Evolutionary conservation across 805 yeast species (phyloP).

Genomic region (Debaryomyces castellii): DNA sequence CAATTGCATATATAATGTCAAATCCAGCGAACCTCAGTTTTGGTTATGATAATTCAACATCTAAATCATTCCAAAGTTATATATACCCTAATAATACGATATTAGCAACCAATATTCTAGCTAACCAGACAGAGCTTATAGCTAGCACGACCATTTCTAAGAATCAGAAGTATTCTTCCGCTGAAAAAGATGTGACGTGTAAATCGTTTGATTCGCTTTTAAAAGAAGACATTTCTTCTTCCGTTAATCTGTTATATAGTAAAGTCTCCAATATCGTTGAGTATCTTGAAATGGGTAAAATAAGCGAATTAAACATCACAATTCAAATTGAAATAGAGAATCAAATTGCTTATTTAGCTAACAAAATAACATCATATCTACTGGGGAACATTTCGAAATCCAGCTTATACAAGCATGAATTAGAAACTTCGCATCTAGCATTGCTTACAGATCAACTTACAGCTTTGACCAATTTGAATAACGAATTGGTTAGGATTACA

Average conservation of each 20-base stretch:
- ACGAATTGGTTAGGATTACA: slow-evolving; percentile 13
- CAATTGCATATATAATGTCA: slow-evolving; percentile 4
- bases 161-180: slow-evolving; percentile 21
- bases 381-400: slow-evolving; percentile 2
- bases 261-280: slow-evolving; percentile 22
- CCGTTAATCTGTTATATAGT: slow-evolving; percentile 20
- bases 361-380: slow-evolving; percentile 16
- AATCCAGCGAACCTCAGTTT: neutral
- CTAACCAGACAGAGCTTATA: slow-evolving; percentile 31
- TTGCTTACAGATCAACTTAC: slow-evolving; percentile 30
- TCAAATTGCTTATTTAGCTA: slow-evolving; percentile 26
- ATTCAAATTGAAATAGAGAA: slow-evolving; percentile 18
- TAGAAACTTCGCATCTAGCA: slow-evolving; percentile 27
- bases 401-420: slow-evolving; percentile 10
- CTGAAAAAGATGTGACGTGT: neutral
- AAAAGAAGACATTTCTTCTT: slow-evolving; percentile 5
- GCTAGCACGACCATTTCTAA: slow-evolving; percentile 32
- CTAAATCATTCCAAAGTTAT: slow-evolving; percentile 4
- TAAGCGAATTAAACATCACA: neutral
- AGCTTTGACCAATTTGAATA: slow-evolving; percentile 19
- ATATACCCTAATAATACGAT: neutral
- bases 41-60: neutral
- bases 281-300: slow-evolving; percentile 10
- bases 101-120: slow-evolving; percentile 15
- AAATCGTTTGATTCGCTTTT: neutral